Percentiles rank a stretch among this genome's conserved stretches.
phyloP scores from a whole-genome alignment of 202 grass and related monocot species.

The Sporobolus alterniflorus region DNA sequence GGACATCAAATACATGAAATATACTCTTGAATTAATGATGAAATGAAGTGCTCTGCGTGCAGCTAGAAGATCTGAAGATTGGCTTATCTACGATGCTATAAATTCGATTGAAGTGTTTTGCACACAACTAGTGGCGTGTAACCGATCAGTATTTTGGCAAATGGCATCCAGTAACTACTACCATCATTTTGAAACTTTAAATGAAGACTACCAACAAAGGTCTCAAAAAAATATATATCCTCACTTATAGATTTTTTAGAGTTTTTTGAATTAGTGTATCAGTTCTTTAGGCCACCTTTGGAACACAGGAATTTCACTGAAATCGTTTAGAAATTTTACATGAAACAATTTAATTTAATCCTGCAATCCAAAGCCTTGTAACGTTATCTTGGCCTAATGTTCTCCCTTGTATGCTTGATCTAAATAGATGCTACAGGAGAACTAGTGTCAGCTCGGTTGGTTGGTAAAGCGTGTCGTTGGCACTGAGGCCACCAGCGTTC shows the following conservation, averaged over 20 bases:
- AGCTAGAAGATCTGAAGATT: neutral
- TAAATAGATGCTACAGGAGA: no score
- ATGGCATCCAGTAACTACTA: neutral
- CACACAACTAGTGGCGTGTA: neutral
- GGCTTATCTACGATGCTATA: neutral
- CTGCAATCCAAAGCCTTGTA: no score
- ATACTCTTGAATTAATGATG: neutral
- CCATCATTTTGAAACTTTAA: neutral
- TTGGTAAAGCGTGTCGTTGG: no score
- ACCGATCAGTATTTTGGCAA: neutral
- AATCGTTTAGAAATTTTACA: no score
- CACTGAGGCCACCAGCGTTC: no score
- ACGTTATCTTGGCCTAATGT: no score
- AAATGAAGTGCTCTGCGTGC: neutral
- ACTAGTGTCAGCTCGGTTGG: no score
- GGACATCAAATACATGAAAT: neutral
- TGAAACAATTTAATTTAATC: no score
- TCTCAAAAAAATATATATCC: no score
- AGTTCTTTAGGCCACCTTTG: no score
- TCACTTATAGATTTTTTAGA: neutral
- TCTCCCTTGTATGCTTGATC: no score
- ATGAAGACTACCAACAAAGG: neutral
- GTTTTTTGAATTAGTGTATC: neutral
- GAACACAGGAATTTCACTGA: no score
- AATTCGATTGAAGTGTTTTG: slow-evolving; percentile 13